Base-by-base conservation (phyloP, 139 green algal genomes). In the Chlamydomonas incerta region DNA sequence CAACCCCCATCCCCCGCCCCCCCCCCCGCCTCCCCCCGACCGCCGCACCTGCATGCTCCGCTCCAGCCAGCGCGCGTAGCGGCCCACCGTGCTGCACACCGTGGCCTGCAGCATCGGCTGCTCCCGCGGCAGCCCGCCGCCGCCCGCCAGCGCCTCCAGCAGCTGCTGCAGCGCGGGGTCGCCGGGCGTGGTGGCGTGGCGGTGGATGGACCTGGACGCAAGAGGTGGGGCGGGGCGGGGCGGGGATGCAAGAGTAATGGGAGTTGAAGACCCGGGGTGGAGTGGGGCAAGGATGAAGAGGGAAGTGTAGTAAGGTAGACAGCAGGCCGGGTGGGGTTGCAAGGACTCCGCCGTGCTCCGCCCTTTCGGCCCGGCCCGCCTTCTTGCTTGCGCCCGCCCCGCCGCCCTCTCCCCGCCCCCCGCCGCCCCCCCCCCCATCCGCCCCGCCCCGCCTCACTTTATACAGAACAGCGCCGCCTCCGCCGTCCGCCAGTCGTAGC, bases 391-490 rank as follows among this genome's bases (percentile, higher is more conserved):
- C n/a, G n/a, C n/a, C n/a, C n/a, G n/a, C n/a, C n/a, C n/a, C n/a
- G n/a, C 55, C 55, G 17, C 55, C 21, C 20, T 62, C 4, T 28
- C 55, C 55, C 55, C 55, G 20, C 55, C 21, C 11, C 55, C 55
- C 21, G 8, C n/a, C n/a, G n/a, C 55, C 55, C 11, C 55, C 21
- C 20, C 17, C 4, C 4, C 55, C 55, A 6, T 10, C 9, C 55
- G 2, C 11, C 55, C 55, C 21, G 8, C 8, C 26, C 31, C 29
- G 29, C 23, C 82, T 63, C 72, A 88, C 83, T 82, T 88, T 35
- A 97, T 79, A 83, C 95, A 97, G 81, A 94, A 95, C 17, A 97
- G 89, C 23, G 90, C 93, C 14, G 94, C 90, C 85, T 97, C 95
- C 0, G 93, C 94, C 2, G 90, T 93, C 21, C 81, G 80, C 95